Base-by-base conservation (phyloP, 805 yeast species). In the Candida argentea region DNA sequence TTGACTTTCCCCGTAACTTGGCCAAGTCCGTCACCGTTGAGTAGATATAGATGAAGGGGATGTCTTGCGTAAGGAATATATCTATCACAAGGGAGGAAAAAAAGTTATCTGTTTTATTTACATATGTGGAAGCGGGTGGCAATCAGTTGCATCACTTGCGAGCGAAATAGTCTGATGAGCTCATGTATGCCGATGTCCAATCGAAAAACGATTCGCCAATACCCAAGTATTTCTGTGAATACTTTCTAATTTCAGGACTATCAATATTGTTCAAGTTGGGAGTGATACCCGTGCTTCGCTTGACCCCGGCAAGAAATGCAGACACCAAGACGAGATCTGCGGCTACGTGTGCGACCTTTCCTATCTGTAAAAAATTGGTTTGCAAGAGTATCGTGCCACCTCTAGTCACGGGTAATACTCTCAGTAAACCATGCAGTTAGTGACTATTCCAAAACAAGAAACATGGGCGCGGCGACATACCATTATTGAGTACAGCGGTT, bases 1-100 rank as follows among this genome's bases (percentile, higher is more conserved):
- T 93, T 33, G 99, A 91, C 57, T 89, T 89, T 76, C 99, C 99
- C 41, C 76, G 98, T 63, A 91, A 91, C 66, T 72, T 91, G 61
- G 99, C 99, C 38, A 91, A 91, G 67, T 80, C 95, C 28, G 99
- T 91, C 33, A 91, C 99, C 26, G 98, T 91, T 38, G 97, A 86
- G 65, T 87, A 65, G 52, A 28, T n/a, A n/a, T n/a, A n/a, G n/a
- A n/a, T n/a, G n/a, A n/a, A n/a, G n/a, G n/a, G n/a, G n/a, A n/a
- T n/a, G n/a, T n/a, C n/a, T n/a, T n/a, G n/a, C n/a, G n/a, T n/a
- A n/a, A n/a, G n/a, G n/a, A n/a, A n/a, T n/a, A n/a, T n/a, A n/a
- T n/a, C n/a, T n/a, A n/a, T n/a, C n/a, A n/a, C n/a, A n/a, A n/a
- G n/a, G n/a, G n/a, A n/a, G n/a, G n/a, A n/a, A n/a, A n/a, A n/a